Base-by-base conservation (phyloP, 331 rosid species). In the Spiraea crenata region DNA sequence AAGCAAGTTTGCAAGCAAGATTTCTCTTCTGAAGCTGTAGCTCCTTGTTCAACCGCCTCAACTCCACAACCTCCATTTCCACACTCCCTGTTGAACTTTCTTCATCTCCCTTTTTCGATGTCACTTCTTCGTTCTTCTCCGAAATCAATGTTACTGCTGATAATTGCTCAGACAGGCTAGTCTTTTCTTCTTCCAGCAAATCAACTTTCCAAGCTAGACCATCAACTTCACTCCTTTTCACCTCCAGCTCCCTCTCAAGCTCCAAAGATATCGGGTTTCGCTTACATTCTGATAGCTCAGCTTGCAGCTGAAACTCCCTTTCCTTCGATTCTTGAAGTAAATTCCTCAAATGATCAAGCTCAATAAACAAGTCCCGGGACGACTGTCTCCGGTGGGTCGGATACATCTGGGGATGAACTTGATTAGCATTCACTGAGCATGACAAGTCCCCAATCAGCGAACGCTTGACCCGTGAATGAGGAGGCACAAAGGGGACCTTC, bases 21-120 rank as follows among this genome's bases (percentile, higher is more conserved):
- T 79, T 89, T 72, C 99, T 85, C 84, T 95, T 95, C 83, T 91
- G 92, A 77, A 95, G 85, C 84, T 95, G 99, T 14, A 95, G 85
- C 85, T 95, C 99, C 85, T 89, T 95, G 73, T 91, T 95, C 67
- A 95, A 57, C 19, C 99, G 82, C 81, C 96, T 89, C 86, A 95
- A 72, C 74, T 95, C 97, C 35, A 95, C 89, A 73, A 95, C 93
- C 59, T 95, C 97, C 61, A 95, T 85, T 74, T 93, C 98, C 71
- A 81, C 84, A 72, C 71, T 78, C 66, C 80, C 82, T 7, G 82
- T 42, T 3, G 70, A 65, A 59, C 71, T 48, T 47, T 80, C 84
- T 11, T 77, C 72, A 1, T 65, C 65, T 55, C 71, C 90, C 49
- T 54, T 85, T 75, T 75, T 84, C 57, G 20, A 71, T 3, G 47